phyloP scores from a whole-genome alignment of 345 rosid species.

The Mercurialis annua region DNA sequence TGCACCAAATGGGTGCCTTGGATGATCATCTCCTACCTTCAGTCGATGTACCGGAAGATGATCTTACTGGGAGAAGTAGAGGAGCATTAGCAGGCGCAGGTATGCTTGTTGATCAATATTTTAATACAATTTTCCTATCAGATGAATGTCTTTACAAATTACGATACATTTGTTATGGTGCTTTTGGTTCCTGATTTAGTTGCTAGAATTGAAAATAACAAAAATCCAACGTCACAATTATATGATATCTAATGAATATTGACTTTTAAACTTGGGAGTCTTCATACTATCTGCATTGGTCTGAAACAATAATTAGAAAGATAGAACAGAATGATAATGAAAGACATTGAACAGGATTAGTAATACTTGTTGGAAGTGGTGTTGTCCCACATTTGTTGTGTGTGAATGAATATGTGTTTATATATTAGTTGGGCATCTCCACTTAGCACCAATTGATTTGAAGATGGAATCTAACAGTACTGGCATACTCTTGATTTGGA shows the following conservation, averaged over 20 bases:
- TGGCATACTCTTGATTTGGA: neutral
- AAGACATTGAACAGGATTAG: too few species aligned
- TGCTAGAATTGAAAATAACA: neutral
- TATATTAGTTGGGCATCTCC: too few species aligned
- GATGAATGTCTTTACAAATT: neutral
- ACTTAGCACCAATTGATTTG: too few species aligned
- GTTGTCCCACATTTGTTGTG: too few species aligned
- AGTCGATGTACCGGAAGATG: constrained; percentile 30
- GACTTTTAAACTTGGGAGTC: neutral
- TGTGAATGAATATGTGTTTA: too few species aligned
- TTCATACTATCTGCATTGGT: neutral
- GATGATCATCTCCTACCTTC: constrained; percentile 50
- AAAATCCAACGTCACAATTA: neutral
- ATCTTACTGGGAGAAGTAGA: constrained; percentile 31
- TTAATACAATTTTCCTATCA: neutral
- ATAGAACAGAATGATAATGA: neutral
- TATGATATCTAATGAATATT: neutral
- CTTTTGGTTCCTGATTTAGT: neutral
- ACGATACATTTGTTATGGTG: neutral
- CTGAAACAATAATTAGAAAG: constrained; percentile 1
- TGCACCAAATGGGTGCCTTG: constrained; percentile 54
- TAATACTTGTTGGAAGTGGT: too few species aligned
- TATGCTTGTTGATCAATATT: constrained; percentile 13
- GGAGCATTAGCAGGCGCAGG: constrained; percentile 58
- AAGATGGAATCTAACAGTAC: too few species aligned